phyloP scores from a whole-genome alignment of 495 filamentous ascomycete genomes.

The Penicillium lividum region DNA sequence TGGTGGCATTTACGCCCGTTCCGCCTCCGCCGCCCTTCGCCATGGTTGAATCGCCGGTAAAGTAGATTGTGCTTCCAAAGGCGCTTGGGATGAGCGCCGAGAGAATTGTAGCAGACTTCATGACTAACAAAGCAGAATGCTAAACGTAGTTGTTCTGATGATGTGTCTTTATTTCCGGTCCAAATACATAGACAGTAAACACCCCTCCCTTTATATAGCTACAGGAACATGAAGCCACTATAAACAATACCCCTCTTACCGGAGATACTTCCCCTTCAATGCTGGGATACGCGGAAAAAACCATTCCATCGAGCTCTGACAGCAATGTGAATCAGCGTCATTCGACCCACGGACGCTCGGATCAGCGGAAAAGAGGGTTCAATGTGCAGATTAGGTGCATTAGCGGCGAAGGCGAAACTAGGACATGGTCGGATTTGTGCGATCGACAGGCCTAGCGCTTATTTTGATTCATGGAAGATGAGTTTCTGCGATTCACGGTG shows the following conservation, averaged over 20 bases:
- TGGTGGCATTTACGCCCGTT: slow-evolving; percentile 31
- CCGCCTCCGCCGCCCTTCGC: slow-evolving; percentile 42
- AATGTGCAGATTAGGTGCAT: neutral
- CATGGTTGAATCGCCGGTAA: slow-evolving; percentile 61
- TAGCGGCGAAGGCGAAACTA: slow-evolving; percentile 1
- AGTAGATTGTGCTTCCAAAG: slow-evolving; percentile 46
- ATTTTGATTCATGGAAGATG: slow-evolving; percentile 6
- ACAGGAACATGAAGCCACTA: neutral
- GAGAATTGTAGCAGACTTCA: slow-evolving; percentile 28
- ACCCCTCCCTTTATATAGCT: neutral
- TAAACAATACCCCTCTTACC: neutral
- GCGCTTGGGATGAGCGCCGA: slow-evolving; percentile 27
- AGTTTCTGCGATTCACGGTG: slow-evolving; percentile 5
- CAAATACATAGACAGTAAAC: neutral
- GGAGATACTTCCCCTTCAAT: neutral
- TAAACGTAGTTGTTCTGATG: neutral
- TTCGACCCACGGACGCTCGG: slow-evolving; percentile 1
- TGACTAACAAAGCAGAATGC: slow-evolving; percentile 7
- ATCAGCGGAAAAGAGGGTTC: neutral
- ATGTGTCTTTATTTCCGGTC: neutral
- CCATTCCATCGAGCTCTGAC: neutral
- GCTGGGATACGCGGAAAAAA: neutral
- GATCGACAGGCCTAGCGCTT: neutral
- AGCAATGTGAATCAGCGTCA: neutral
- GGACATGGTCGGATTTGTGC: neutral